Conservation (phyloP, 495 filamentous ascomycete genomes). For the Mytilinidion resinicola region DNA sequence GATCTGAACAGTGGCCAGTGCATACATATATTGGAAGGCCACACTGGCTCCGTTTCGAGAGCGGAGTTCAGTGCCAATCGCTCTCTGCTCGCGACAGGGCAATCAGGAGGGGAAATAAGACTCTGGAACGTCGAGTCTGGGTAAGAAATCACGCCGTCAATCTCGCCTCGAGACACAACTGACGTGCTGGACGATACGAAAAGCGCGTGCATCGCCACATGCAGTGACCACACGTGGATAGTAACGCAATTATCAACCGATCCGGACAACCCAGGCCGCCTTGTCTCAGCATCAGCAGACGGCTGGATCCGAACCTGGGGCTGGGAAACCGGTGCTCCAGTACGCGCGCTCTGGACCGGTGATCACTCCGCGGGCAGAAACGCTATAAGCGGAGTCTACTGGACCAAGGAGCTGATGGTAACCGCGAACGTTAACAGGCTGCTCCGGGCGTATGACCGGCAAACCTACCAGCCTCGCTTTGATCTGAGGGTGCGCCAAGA, state of each 20-base stretch:
- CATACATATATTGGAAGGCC: not conserved
- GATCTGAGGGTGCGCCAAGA: not conserved
- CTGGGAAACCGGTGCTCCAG: not conserved
- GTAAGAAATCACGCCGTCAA: not conserved
- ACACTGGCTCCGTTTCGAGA: not conserved
- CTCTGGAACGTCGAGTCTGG: not conserved
- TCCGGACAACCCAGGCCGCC: not conserved
- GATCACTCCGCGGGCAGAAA: not conserved
- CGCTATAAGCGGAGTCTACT: not conserved
- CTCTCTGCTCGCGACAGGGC: constrained; percentile 2
- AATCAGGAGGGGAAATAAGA: not conserved
- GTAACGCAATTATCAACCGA: not conserved
- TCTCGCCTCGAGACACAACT: not conserved
- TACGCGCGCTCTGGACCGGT: not conserved
- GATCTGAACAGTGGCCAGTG: not conserved
- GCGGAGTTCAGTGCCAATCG: not conserved
- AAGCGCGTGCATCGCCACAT: not conserved
- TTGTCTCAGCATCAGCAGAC: not conserved
- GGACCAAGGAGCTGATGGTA: not conserved
- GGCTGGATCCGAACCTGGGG: not conserved
- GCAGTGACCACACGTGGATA: not conserved
- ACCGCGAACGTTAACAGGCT: not conserved
- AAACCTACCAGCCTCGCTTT: not conserved
- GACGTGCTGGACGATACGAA: not conserved
- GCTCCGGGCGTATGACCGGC: not conserved